These are phyloP conservation scores for Cyclocybe cylindracea DNA, from an alignment of 768 basidiomycete species.

Conservation along the genomic window DNA sequence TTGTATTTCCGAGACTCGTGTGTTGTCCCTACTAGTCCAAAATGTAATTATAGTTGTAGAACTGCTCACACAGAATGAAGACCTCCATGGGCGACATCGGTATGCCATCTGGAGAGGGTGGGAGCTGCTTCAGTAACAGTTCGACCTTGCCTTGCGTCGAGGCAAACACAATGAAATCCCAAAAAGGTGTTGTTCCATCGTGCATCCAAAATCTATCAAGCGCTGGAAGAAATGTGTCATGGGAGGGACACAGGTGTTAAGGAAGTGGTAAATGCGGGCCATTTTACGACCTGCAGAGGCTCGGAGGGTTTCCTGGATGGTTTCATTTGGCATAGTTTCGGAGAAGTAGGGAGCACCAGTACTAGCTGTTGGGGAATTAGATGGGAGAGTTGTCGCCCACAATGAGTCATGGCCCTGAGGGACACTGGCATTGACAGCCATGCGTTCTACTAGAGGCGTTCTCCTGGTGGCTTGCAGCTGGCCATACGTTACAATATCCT, in stretches of 20 bases:
- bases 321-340: too few relatives aligned
- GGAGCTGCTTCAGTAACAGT: constrained; percentile 2
- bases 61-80: constrained; percentile 8
- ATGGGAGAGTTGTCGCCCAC: too few relatives aligned
- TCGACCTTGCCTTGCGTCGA: constrained; percentile 1
- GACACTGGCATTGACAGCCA: not conserved
- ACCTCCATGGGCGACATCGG: constrained; percentile 7
- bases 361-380: too few relatives aligned
- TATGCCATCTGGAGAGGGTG: not conserved
- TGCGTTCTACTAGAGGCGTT: not conserved
- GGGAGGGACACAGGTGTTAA: constrained; percentile 8
- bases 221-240: constrained; percentile 8
- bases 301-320: too few relatives aligned
- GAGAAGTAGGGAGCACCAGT: too few relatives aligned
- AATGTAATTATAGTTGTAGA: constrained; percentile 8
- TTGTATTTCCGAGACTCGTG: too few relatives aligned
- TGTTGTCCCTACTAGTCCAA: too few relatives aligned
- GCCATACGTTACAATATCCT: too few relatives aligned
- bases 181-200: constrained; percentile 8
- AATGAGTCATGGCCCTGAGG: not conserved
- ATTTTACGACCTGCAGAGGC: not conserved
- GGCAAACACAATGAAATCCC: constrained; percentile 8
- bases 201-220: constrained; percentile 11
- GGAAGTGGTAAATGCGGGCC: constrained; percentile 9
- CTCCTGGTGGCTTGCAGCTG: not conserved